phyloP scores from a whole-genome alignment of 208 protist species.

The Endotrypanum monterogeii region DNA sequence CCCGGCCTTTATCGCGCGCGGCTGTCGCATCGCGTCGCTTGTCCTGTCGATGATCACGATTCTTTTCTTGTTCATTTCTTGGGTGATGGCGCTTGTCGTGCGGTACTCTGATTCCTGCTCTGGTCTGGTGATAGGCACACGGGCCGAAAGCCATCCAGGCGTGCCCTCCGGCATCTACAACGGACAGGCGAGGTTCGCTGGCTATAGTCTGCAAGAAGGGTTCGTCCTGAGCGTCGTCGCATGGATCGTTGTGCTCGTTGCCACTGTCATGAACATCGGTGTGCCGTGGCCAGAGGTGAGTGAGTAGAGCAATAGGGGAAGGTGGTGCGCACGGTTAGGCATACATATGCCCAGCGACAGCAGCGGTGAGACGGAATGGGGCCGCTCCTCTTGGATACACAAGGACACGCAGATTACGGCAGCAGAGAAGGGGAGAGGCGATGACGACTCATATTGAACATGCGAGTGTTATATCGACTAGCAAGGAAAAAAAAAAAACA shows the following conservation, averaged over 20 bases:
- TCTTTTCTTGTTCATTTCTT: slow-evolving; percentile 49
- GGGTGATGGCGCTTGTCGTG: slow-evolving; percentile 48
- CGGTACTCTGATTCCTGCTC: slow-evolving; percentile 42
- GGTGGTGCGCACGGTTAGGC: too few relatives aligned
- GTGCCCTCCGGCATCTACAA: slow-evolving; percentile 51
- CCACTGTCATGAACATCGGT: slow-evolving; percentile 46
- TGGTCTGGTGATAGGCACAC: slow-evolving; percentile 2
- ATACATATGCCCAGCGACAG: too few relatives aligned
- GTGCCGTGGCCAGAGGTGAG: slow-evolving; percentile 35
- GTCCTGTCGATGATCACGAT: slow-evolving; percentile 36
- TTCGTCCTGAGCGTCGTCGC: slow-evolving; percentile 49
- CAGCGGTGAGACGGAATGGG: too few relatives aligned
- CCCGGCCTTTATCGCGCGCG: slow-evolving; percentile 34
- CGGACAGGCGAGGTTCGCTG: slow-evolving; percentile 41
- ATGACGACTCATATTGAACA: not conserved
- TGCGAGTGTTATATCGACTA: not conserved
- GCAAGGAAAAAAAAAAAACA: not conserved
- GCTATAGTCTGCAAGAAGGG: slow-evolving; percentile 59
- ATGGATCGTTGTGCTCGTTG: slow-evolving; percentile 37
- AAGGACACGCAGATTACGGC: too few relatives aligned
- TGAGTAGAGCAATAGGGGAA: not conserved
- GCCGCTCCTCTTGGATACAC: too few relatives aligned
- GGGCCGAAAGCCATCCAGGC: slow-evolving; percentile 43
- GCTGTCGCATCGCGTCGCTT: slow-evolving; percentile 43
- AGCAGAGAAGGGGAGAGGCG: too few relatives aligned